Base-by-base conservation (phyloP, 2,329 filamentous ascomycete species). In the Fusarium sp. region DNA sequence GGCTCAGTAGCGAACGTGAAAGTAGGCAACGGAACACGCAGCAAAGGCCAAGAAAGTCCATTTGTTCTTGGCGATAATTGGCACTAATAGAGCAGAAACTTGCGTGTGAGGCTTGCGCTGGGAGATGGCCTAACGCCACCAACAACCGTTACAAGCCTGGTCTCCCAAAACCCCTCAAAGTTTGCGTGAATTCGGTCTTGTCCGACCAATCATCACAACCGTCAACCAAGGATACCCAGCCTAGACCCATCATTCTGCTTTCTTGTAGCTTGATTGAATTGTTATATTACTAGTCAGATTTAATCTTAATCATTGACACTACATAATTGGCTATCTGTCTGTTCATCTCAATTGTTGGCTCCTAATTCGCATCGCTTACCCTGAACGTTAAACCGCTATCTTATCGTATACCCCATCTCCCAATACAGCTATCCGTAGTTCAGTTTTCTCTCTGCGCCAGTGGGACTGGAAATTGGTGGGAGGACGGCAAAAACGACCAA, bases 71-170 rank as follows among this genome's bases (percentile, higher is more conserved):
- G 51, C 21, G 12, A 29, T 39, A 23, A 27, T n/a, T n/a, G 10
- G 25, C 5, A 10, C 6, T 48, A n/a, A n/a, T n/a, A 8, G 16
- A 12, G 15, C 1, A 12, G 21, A 23, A 18, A 49, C 11, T 3
- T 21, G 48, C 16, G 8, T 11, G 31, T 21, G 23, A 27, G 27
- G n/a, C 15, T 4, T 19, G 18, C 3, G 12, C 18, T 19, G 25
- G 21, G 19, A 31, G 10, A 11, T 16, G 27, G 14, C 7, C 45
- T 8, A 15, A 11, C n/a, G 12, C 48, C n/a, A 23, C 29, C n/a
- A 23, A 15, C n/a, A 10, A 14, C 5, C 6, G 16, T 15, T 10
- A 3, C 11, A 5, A 25, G n/a, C 3, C 31, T 19, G 4, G 8
- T n/a, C n/a, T n/a, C n/a, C n/a, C n/a, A n/a, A n/a, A n/a, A n/a